Conservation (phyloP, 1,139 yeast species). For the Eremothecium coryli region DNA sequence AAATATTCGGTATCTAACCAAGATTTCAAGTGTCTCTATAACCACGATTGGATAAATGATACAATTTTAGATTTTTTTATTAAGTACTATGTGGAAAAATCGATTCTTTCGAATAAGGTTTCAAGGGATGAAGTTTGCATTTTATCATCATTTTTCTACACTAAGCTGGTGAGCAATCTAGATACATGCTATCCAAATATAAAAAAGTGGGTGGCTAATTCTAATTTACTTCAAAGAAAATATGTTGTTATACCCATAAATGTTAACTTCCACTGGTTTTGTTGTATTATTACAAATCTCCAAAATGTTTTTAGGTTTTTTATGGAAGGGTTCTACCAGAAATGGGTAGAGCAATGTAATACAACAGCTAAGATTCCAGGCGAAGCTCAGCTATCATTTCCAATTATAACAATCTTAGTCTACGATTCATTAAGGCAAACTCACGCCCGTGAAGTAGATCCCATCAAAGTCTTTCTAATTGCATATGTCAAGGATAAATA, state of each 20-base stretch:
- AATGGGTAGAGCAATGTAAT: constrained; percentile 1
- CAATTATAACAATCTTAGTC: constrained; percentile 49
- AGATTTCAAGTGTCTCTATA: constrained; percentile 60
- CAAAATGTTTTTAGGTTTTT: constrained; percentile 14
- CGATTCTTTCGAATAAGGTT: constrained; percentile 18
- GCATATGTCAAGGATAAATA: constrained; percentile 64
- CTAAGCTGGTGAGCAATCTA: constrained; percentile 43
- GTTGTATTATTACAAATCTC: constrained; percentile 54
- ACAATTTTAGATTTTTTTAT: constrained; percentile 63
- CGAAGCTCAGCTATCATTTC: constrained; percentile 16
- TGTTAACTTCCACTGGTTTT: constrained; percentile 80
- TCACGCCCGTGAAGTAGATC: constrained; percentile 45
- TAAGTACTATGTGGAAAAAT: constrained; percentile 44
- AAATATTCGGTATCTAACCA: constrained; percentile 44
- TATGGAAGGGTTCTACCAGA: not conserved
- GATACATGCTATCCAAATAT: constrained; percentile 51
- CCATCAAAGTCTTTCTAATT: constrained; percentile 54
- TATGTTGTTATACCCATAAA: constrained; percentile 75
- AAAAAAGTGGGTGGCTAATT: constrained; percentile 68
- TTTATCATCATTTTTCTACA: constrained; percentile 78
- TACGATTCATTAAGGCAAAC: constrained; percentile 68
- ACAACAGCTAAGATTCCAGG: constrained; percentile 6
- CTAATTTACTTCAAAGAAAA: constrained; percentile 53
- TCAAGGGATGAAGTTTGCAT: constrained; percentile 42
- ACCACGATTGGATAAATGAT: constrained; percentile 71